Base-by-base conservation (phyloP, 768 basidiomycete species). In the Kwoniella sp. region DNA sequence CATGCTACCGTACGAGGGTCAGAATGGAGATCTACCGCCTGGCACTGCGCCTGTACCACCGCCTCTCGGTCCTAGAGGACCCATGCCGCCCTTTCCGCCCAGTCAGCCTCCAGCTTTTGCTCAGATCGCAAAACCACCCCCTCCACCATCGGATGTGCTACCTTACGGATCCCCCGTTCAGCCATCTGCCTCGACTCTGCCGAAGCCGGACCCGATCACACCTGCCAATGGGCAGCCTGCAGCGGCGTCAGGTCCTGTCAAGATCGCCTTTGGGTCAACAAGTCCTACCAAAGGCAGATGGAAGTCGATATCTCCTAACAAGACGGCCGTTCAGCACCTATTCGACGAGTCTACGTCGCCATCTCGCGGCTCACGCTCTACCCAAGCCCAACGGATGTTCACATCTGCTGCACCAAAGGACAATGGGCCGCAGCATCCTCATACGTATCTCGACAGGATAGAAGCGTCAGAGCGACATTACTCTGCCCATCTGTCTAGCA, bases 321-420 rank as follows among this genome's bases (percentile, higher is more conserved):
- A 51, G 52, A 45, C 61, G 0, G 57, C 66, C 12, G 60, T 70
- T 20, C 69, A 67, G 28, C 66, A 64, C 30, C 50, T 70, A 9
- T 70, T 70, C 50, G 69, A 70, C 26, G 62, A 58, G n/a, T 11
- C 52, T 0, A 23, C 45, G 3, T 58, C 69, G 3, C 53, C 58
- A 1, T 45, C 65, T 0, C 38, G 53, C 17, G 8, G 31, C 20
- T 30, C 37, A 23, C 37, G 11, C 37, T 31, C 58, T 8, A 12
- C 64, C 37, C 55, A 58, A 38, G 20, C 17, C 2, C 50, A 53
- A 45, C 11, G 20, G 41, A 45, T 11, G 15, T 17, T 20, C 41
- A 17, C 41, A 17, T 17, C 41, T 17, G 3, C 41, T 20, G 41
- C 41, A 17, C 41, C 20, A 3, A 45, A 45, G 11, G 41, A 45